Conservation (phyloP, 169 alveolate genomes). For the Perkinsus marinus region DNA sequence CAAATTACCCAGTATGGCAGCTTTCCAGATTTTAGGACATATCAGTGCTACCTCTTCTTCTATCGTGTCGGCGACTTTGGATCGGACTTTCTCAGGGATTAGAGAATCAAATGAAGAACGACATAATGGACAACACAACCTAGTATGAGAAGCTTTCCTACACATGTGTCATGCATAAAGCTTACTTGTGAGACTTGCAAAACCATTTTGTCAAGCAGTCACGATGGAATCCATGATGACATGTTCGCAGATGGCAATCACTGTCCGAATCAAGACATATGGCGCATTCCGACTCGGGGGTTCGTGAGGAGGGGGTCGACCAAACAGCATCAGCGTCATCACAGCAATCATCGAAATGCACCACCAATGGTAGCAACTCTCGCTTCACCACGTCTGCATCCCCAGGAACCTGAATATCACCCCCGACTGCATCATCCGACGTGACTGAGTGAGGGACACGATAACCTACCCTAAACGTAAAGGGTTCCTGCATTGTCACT, state of each 20-base stretch:
- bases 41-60: background rate
- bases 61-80: background rate
- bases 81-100: background rate
- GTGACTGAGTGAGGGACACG: too few relatives aligned
- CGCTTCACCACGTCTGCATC: background rate
- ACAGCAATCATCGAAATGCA: background rate
- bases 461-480: background rate
- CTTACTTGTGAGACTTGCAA: background rate
- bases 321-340: background rate
- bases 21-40: background rate
- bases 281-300: background rate
- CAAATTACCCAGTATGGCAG: background rate
- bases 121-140: background rate
- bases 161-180: background rate
- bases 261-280: background rate
- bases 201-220: background rate
- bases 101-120: background rate
- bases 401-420: background rate
- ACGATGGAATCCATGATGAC: background rate
- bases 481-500: background rate
- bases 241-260: background rate
- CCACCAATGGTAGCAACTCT: background rate
- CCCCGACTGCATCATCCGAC: background rate
- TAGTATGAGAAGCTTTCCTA: background rate
- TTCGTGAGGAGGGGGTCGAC: background rate